Percentiles rank a stretch among this genome's conserved stretches.
phyloP scores from a whole-genome alignment of 23 red algal genomes.

The Cyanidium caldarium region DNA sequence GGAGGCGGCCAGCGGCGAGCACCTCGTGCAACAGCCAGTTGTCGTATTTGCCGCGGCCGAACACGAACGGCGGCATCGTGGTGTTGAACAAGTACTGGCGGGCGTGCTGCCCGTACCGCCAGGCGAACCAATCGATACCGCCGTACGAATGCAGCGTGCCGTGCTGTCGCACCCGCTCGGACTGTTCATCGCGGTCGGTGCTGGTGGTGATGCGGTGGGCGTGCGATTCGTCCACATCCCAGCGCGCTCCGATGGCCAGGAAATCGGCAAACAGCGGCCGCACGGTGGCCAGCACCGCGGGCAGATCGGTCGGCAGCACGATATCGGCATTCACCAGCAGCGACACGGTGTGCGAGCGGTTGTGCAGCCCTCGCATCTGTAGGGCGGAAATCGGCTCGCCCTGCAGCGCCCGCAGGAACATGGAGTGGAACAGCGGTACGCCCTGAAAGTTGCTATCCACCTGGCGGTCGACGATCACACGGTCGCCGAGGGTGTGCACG shows the following conservation, averaged over 20 bases:
- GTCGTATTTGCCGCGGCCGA: constrained; percentile 97
- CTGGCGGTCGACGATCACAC: constrained; percentile 44
- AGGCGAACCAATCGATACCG: constrained; percentile 97
- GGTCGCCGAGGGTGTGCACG: constrained; percentile 1
- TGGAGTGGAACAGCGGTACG: constrained; percentile 90
- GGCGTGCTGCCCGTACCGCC: constrained; percentile 56
- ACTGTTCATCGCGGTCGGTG: constrained; percentile 40
- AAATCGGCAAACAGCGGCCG: constrained; percentile 62
- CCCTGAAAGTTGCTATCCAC: constrained; percentile 96
- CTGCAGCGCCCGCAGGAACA: constrained; percentile 46
- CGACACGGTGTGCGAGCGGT: constrained; percentile 38
- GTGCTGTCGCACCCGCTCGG: constrained; percentile 42
- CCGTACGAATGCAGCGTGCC: constrained; percentile 98
- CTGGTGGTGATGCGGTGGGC: constrained; percentile 29
- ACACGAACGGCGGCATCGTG: constrained; percentile 90
- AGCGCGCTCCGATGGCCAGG: constrained; percentile 80
- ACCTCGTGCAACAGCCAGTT: constrained; percentile 98
- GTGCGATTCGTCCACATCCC: constrained; percentile 78
- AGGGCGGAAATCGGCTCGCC: not conserved
- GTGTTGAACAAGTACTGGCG: constrained; percentile 30
- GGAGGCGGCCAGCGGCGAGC: constrained; percentile 45
- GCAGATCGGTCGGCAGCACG: constrained; percentile 69
- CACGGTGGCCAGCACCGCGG: constrained; percentile 58
- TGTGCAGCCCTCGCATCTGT: constrained; percentile 4
- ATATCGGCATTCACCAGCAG: constrained; percentile 96